phyloP scores from a whole-genome alignment of 495 filamentous ascomycete genomes.

The Aspergillus sclerotiicarbonarius region DNA sequence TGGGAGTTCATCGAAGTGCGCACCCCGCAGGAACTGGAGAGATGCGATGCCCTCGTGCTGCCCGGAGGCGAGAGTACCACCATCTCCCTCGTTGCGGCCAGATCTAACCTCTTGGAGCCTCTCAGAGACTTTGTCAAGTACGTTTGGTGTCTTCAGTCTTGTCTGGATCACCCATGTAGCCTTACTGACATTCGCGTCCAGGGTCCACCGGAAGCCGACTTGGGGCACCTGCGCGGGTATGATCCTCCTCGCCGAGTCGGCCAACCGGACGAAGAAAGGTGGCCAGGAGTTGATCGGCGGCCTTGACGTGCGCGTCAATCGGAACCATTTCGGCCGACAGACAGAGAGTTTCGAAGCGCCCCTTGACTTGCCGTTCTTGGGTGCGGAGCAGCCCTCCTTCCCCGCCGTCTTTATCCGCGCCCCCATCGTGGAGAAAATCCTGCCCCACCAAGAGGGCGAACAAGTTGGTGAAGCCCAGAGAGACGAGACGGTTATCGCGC shows the following conservation, averaged over 20 bases:
- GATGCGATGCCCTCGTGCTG: constrained; percentile 81
- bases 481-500: constrained; percentile 66
- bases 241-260: constrained; percentile 85
- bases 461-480: constrained; percentile 49
- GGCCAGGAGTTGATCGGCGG: constrained; percentile 94
- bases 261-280: constrained; percentile 82
- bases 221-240: constrained; percentile 98
- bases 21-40: constrained; percentile 64
- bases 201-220: constrained; percentile 66
- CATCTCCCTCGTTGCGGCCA: constrained; percentile 81
- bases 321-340: constrained; percentile 96
- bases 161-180: not conserved
- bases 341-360: constrained; percentile 86
- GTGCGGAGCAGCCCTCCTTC: constrained; percentile 53
- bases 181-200: constrained; percentile 25
- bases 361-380: constrained; percentile 71
- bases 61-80: constrained; percentile 95
- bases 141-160: constrained; percentile 24
- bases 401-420: constrained; percentile 90
- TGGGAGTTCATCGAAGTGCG: constrained; percentile 78
- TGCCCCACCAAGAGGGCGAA: constrained; percentile 53
- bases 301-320: constrained; percentile 82
- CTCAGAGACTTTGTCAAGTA: constrained; percentile 93
- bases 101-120: constrained; percentile 78
- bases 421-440: constrained; percentile 83